phyloP scores from a whole-genome alignment of 176 grass and related monocot species.

The Miscanthus lutarioriparius region DNA sequence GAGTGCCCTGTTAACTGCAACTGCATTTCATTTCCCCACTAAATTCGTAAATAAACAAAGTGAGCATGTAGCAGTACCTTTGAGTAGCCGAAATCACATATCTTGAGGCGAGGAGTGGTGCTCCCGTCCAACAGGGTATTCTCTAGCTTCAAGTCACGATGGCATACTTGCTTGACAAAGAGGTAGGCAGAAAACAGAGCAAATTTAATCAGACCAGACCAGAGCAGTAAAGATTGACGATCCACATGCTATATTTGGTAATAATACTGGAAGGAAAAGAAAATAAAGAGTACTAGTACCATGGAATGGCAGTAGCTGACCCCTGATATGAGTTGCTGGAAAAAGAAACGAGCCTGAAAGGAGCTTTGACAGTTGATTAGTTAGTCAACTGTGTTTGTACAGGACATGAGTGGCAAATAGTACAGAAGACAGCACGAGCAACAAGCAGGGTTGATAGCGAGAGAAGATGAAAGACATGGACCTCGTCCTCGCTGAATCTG shows the following conservation, averaged over 20 bases:
- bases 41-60: background rate
- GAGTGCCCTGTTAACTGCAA: background rate
- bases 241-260: background rate
- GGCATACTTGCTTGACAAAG: constrained; percentile 72
- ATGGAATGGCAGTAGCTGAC: constrained; percentile 88
- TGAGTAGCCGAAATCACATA: constrained; percentile 81
- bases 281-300: constrained; percentile 31
- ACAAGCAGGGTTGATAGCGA: background rate
- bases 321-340: constrained; percentile 75
- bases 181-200: background rate
- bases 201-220: constrained; percentile 4
- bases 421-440: background rate
- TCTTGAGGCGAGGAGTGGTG: constrained; percentile 69
- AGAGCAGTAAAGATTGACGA: background rate
- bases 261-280: background rate
- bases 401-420: background rate
- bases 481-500: constrained; percentile 83
- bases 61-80: constrained; percentile 40
- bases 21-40: background rate
- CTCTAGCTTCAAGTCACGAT: constrained; percentile 83
- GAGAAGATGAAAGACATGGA: background rate
- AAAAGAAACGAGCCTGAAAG: constrained; percentile 75
- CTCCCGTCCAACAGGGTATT: constrained; percentile 72
- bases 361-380: background rate
- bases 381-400: constrained; percentile 5